Evolutionary conservation across 2,329 filamentous ascomycete species (phyloP), one percentile per base, ranked within the genome.

Genomic region (Aspergillus pseudoterreus): DNA sequence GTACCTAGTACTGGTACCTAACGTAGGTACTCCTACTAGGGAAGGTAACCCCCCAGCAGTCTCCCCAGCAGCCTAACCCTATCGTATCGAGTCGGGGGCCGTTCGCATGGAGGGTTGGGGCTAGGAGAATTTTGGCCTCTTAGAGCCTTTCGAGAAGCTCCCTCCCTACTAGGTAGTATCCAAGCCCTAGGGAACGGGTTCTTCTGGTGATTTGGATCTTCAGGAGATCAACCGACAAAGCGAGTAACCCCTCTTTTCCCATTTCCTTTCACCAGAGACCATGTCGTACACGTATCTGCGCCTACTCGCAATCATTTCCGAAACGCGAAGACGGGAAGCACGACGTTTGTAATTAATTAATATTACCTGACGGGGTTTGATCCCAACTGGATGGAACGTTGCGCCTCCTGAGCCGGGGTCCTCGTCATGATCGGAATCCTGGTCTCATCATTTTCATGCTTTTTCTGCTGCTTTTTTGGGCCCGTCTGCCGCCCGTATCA

Each of bases 311-410:
- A 38, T 2, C 19, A 42, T 19, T 42, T 22, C 39, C 39, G 17
- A 42, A 42, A 42, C 39, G 19, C 39, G 27, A 9, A 19, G 47
- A 14, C 12, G 41, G 39, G 45, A 42, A n/a, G 19, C 4, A 35
- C 5, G 17, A 43, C n/a, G 6, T 21, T 10, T 43, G 50, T 49
- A 52, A 54, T 46, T 27, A 52, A 52, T 48, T 19, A 19, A 19
- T 19, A 19, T 19, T 32, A 50, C 39, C 42, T 33, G 44, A 22
- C 22, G 43, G 41, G 33, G 48, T 51, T 41, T 14, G 47, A 54
- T 61, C 56, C 60, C 59, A 58, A 60, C 56, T 60, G 60, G 52
- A 61, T 63, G 60, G 60, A 61, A 63, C 56, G 56, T 63, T 61
- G 60, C 59, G 60, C 59, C 59, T 58, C 57, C 48, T 52, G 42